Conservation (phyloP, 345 rosid genomes). For the Salix brachista region DNA sequence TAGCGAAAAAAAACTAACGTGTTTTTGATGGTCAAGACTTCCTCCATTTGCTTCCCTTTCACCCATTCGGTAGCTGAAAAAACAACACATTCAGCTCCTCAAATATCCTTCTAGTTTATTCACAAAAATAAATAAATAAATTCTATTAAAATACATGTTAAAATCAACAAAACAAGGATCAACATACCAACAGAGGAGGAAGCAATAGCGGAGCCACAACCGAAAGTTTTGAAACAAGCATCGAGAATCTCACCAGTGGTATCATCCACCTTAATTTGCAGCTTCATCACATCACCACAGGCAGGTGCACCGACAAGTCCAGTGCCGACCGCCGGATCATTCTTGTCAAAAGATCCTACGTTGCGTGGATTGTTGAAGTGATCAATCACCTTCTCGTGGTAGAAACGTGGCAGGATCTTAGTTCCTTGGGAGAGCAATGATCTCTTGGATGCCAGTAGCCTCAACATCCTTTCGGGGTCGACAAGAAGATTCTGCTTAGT, state of each 20-base stretch:
- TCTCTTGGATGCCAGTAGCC: constrained; percentile 48
- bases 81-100: constrained; percentile 5
- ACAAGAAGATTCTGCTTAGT: neutral
- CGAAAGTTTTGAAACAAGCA: constrained; percentile 97
- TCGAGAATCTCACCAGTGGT: constrained; percentile 74
- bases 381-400: constrained; percentile 92
- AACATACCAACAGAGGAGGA: constrained; percentile 87
- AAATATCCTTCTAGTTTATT: neutral
- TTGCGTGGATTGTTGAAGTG: constrained; percentile 95
- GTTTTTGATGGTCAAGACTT: constrained; percentile 82
- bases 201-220: constrained; percentile 97
- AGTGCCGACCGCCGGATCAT: constrained; percentile 75
- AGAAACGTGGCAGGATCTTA: constrained; percentile 40
- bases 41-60: constrained; percentile 91
- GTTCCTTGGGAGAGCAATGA: constrained; percentile 36
- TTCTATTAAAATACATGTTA: too few relatives aligned
- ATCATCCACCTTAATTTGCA: constrained; percentile 90
- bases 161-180: neutral
- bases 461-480: constrained; percentile 29
- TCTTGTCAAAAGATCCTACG: constrained; percentile 94
- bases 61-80: constrained; percentile 94
- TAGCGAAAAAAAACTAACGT: constrained; percentile 48
- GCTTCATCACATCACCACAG: constrained; percentile 98
- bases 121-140: neutral
- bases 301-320: constrained; percentile 99